These are phyloP conservation scores for Penicillium sclerotigenum DNA, from an alignment of 2,329 filamentous ascomycete genomes.

Conservation along the genomic window DNA sequence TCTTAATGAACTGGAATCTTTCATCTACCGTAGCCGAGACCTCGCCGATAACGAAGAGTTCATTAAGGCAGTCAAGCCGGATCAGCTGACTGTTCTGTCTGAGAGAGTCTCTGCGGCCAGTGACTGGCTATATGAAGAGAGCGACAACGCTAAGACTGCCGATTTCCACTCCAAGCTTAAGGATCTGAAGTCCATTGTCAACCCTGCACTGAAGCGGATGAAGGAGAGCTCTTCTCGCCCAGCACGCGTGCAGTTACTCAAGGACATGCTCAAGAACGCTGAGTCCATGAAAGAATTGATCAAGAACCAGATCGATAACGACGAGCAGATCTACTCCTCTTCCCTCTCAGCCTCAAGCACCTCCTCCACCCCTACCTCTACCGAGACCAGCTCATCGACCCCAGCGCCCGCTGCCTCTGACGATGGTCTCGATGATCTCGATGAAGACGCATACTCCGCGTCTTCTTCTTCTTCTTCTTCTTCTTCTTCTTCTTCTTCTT, in stretches of 20 bases:
- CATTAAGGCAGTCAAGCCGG: constrained; percentile 64
- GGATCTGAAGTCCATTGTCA: constrained; percentile 71
- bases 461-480: constrained; percentile 37
- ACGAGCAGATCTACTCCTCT: constrained; percentile 58
- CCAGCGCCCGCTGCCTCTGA: constrained; percentile 25
- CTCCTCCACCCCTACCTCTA: constrained; percentile 33
- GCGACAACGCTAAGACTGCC: constrained; percentile 69
- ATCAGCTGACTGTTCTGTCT: constrained; percentile 65
- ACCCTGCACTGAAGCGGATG: constrained; percentile 71
- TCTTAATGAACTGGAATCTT: constrained; percentile 88
- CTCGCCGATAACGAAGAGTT: constrained; percentile 76
- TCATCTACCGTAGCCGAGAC: constrained; percentile 84
- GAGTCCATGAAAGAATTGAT: constrained; percentile 68
- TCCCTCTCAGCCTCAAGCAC: constrained; percentile 50
- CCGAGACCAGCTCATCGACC: constrained; percentile 49
- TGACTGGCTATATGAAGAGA: constrained; percentile 90
- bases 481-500: constrained; percentile 37
- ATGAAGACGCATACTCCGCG: constrained; percentile 60
- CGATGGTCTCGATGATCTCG: constrained; percentile 68
- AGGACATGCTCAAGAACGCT: constrained; percentile 68
- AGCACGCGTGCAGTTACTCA: constrained; percentile 62
- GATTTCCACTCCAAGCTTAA: constrained; percentile 74
- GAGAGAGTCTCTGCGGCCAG: constrained; percentile 66
- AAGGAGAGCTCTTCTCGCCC: constrained; percentile 71
- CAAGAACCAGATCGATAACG: constrained; percentile 69